Evolutionary conservation across 768 basidiomycete genomes (phyloP).

Genomic region (Tulasnella sp.): DNA sequence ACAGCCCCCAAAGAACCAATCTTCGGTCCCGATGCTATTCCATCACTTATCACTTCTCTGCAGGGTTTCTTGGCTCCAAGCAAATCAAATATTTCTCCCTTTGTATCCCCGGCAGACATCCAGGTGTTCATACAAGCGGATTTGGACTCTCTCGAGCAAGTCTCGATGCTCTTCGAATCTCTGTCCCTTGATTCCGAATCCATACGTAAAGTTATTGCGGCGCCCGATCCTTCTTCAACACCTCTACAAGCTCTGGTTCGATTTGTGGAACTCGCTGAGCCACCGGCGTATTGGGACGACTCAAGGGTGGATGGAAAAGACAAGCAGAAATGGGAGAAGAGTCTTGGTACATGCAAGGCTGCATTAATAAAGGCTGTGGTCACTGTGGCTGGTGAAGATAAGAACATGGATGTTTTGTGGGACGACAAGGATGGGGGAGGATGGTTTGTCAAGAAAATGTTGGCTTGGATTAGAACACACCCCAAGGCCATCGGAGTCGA

Average conservation of each 20-base stretch:
- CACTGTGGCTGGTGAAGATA: constrained; percentile 71
- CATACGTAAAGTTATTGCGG: constrained; percentile 56
- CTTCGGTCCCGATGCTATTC: constrained; percentile 50
- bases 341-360: constrained; percentile 70
- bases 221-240: constrained; percentile 28
- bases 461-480: constrained; percentile 57
- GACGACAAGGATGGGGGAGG: constrained; percentile 54
- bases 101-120: constrained; percentile 15
- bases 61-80: constrained; percentile 48
- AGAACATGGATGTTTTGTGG: constrained; percentile 67
- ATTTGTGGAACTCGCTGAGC: constrained; percentile 62
- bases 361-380: constrained; percentile 77
- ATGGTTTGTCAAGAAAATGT: constrained; percentile 57
- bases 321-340: constrained; percentile 47
- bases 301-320: constrained; percentile 32
- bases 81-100: constrained; percentile 31
- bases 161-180: constrained; percentile 62
- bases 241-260: constrained; percentile 45
- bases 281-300: constrained; percentile 47
- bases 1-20: constrained; percentile 38
- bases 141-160: constrained; percentile 59
- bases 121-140: constrained; percentile 31
- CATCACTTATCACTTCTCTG: constrained; percentile 46
- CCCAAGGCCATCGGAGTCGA: constrained; percentile 33
- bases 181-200: constrained; percentile 68